A percentile compares a stretch with the other conserved stretches of the same genome.
phyloP scores from a whole-genome alignment of 2,329 filamentous ascomycete species.

The Paracorniculantispora psalliotae region DNA sequence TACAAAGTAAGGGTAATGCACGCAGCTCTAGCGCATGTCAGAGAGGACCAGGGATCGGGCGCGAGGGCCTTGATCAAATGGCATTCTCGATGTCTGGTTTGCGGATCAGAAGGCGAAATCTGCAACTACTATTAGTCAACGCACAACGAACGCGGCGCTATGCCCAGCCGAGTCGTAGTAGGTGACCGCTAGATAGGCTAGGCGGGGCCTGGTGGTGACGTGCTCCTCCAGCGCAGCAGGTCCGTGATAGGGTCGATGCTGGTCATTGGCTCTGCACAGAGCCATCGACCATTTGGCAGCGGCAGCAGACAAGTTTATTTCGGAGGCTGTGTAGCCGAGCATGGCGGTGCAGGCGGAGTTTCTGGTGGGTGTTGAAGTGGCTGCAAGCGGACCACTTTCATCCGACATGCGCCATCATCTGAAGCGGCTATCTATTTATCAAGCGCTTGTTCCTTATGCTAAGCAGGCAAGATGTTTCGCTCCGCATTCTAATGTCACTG shows the following conservation, averaged over 20 bases:
- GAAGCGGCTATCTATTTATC: no score
- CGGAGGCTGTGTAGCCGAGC: not conserved
- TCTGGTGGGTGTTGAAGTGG: not conserved
- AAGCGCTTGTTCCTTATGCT: no score
- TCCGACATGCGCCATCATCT: no score
- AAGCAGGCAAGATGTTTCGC: no score
- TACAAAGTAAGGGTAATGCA: not conserved
- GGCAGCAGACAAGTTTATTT: not conserved
- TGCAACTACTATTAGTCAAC: constrained; percentile 4
- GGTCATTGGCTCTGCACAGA: not conserved
- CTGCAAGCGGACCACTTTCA: not conserved
- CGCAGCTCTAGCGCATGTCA: not conserved
- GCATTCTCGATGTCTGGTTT: not conserved
- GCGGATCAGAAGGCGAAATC: constrained; percentile 10
- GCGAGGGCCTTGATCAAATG: not conserved
- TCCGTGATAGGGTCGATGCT: constrained; percentile 1
- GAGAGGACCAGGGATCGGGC: not conserved
- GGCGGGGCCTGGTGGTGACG: constrained; percentile 8
- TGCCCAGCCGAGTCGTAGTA: constrained; percentile 1
- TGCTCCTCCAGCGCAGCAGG: not conserved
- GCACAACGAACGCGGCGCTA: not conserved
- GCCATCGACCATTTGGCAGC: not conserved
- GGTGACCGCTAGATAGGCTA: not conserved
- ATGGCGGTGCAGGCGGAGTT: no score
- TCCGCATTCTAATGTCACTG: no score